Evolutionary conservation across 495 filamentous ascomycete species (phyloP).

Genomic region (Margaritispora aquatica): DNA sequence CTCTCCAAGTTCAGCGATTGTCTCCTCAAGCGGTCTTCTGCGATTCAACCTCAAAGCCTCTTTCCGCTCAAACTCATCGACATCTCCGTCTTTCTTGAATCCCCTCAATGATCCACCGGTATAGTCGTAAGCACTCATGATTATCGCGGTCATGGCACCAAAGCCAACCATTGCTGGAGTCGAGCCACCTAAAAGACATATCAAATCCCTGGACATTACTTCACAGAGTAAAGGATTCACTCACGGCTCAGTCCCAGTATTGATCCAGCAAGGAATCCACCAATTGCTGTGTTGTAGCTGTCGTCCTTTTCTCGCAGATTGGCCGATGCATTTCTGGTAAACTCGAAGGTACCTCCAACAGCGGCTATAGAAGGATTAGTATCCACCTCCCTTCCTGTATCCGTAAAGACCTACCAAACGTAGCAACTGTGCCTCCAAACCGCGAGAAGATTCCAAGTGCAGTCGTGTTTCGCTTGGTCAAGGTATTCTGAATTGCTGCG

Average conservation of each 20-base stretch:
- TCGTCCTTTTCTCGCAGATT: conserved; percentile 76
- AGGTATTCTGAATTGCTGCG: conserved; percentile 78
- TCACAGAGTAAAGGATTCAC: background rate
- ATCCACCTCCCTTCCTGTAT: background rate
- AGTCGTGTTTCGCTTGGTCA: conserved; percentile 72
- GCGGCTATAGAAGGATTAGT: conserved; percentile 47
- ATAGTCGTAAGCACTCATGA: conserved; percentile 67
- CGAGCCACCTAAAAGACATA: conserved; percentile 53
- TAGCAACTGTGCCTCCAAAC: conserved; percentile 56
- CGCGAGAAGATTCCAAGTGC: conserved; percentile 70
- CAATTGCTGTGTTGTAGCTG: conserved; percentile 59
- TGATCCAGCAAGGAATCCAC: conserved; percentile 66
- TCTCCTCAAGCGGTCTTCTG: conserved; percentile 75
- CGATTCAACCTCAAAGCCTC: conserved; percentile 66
- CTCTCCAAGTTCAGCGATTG: conserved; percentile 77
- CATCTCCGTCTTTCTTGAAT: conserved; percentile 46
- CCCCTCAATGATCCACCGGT: conserved; percentile 63
- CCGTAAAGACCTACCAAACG: conserved; percentile 50
- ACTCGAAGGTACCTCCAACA: conserved; percentile 75
- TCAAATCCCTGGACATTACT: background rate
- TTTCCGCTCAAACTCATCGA: conserved; percentile 79
- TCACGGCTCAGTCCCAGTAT: conserved; percentile 60
- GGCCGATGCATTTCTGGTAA: conserved; percentile 63
- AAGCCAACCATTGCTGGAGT: conserved; percentile 76
- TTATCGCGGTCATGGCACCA: conserved; percentile 57